A percentile compares a stretch with the other conserved stretches of the same genome.
These are phyloP conservation scores for Zoysia pacifica DNA, from an alignment of 176 grass and related monocot species.

Conservation along the genomic window DNA sequence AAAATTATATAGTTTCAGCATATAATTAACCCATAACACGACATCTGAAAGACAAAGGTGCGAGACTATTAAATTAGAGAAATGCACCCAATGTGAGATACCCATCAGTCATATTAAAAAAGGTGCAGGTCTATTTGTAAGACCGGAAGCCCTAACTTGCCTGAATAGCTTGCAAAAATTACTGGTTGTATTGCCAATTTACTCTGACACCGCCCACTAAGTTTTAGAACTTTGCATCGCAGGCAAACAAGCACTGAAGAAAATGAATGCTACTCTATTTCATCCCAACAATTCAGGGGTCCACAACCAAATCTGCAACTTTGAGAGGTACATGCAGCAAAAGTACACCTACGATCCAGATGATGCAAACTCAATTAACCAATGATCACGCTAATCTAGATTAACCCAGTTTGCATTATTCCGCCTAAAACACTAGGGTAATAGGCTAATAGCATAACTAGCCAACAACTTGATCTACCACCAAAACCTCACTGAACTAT, in stretches of 20 bases:
- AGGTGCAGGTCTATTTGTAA: neutral
- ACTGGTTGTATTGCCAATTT: neutral
- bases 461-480: slow-evolving; percentile 1
- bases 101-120: neutral
- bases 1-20: slow-evolving; percentile 3
- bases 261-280: neutral
- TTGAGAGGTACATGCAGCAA: slow-evolving; percentile 50
- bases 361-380: neutral
- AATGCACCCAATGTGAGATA: neutral
- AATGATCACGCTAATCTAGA: slow-evolving; percentile 7
- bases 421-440: neutral
- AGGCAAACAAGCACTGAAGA: neutral
- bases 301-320: slow-evolving; percentile 37
- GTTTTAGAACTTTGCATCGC: neutral
- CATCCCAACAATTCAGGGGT: slow-evolving; percentile 30
- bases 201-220: neutral
- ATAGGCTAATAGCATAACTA: neutral
- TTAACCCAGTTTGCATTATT: slow-evolving; percentile 10
- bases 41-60: neutral
- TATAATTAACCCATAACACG: neutral
- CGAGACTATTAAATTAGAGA: neutral
- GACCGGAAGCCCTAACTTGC: too few relatives aligned
- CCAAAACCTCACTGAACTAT: slow-evolving; percentile 1
- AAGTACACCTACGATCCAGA: slow-evolving; percentile 34
- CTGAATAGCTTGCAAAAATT: neutral